Evolutionary conservation across 495 filamentous ascomycete genomes (phyloP).

Genomic region (Cercophora samala): DNA sequence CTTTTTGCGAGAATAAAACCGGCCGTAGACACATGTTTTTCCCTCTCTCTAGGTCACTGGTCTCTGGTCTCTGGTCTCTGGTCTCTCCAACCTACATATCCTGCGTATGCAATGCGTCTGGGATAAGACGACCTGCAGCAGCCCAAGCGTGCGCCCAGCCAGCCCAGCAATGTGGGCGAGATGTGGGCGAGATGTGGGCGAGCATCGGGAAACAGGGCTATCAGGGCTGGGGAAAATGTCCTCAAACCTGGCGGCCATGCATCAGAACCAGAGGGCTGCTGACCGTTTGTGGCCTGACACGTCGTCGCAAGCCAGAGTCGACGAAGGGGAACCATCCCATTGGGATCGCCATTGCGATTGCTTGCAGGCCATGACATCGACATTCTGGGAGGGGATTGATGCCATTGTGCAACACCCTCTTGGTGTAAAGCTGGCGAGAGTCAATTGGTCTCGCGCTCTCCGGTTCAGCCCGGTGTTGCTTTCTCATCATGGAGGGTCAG

Average conservation of each 20-base stretch:
- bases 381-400: background rate
- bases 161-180: background rate
- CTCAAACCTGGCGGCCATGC: background rate
- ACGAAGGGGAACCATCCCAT: background rate
- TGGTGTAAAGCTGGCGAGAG: background rate
- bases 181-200: background rate
- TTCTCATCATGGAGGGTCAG: background rate
- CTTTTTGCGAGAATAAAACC: background rate
- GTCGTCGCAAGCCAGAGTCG: constrained; percentile 6
- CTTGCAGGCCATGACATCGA: background rate
- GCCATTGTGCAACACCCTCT: background rate
- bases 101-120: background rate
- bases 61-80: no score
- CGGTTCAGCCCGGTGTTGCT: background rate
- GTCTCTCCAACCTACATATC: background rate
- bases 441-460: background rate
- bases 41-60: background rate
- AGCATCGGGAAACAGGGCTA: background rate
- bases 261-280: background rate
- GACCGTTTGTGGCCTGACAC: constrained; percentile 22
- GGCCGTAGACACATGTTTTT: background rate
- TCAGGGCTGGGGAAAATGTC: background rate
- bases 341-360: background rate
- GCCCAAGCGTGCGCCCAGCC: background rate
- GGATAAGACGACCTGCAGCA: background rate